Base-by-base conservation (phyloP, 2,329 filamentous ascomycete genomes). In the Cyanodermella asteris region DNA sequence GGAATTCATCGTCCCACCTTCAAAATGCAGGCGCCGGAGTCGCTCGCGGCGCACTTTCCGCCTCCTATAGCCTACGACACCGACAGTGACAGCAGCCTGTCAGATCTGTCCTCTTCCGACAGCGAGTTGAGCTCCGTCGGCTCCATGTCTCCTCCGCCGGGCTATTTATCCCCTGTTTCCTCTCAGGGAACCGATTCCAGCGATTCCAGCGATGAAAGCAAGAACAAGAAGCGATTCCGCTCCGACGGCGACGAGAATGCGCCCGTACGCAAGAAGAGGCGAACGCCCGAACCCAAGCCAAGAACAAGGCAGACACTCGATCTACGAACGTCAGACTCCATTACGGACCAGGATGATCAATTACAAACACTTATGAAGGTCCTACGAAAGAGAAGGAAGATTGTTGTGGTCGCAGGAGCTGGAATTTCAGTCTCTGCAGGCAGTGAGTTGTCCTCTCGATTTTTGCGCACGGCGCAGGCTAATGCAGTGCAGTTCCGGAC, bases 341-440 rank as follows among this genome's bases (percentile, higher is more conserved):
- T 41, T 20, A n/a, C n/a, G n/a, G 55, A 62, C 18, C 64, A 84
- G 32, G 51, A 61, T 33, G 47, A 53, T 16, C 61, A 72, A 38
- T 55, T 91, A 19, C 63, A 75, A 31, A 64, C 70, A 28, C 56
- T 97, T 16, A 53, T 82, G 22, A 64, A 70, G 21, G 72, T 71
- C 13, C 50, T 97, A 28, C 72, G 74, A 40, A 81, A 76, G 43
- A 87, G 87, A 57, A 77, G 82, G 53, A 93, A 91, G 55, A 91
- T 97, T 44, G 80, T 97, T 17, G 78, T 94, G 25, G 76, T 97
- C 45, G 87, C 84, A 23, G 87, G 87, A 30, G 87, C 87, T 34
- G 87, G 87, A 33, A 97, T 97, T 40, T 94, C 87, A 19, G 87
- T 93, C 25, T 84, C 84, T 27, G 84, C 87, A 37, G 87, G 87